phyloP scores from a whole-genome alignment of 2,329 filamentous ascomycete species.

The Aspergillus neoniger region DNA sequence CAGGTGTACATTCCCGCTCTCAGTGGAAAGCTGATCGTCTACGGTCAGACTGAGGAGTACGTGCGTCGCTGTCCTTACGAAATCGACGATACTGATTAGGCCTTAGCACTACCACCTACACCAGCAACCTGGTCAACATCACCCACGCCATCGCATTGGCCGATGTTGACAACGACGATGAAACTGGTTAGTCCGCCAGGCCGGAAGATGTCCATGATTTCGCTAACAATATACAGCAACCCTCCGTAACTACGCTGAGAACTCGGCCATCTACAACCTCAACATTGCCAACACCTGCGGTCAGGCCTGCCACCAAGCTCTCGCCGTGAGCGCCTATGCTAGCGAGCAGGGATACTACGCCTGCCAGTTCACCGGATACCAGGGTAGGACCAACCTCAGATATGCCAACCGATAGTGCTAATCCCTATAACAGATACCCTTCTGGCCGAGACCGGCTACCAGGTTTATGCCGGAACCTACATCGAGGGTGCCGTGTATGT shows the following conservation, averaged over 20 bases:
- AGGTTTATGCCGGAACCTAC: constrained; percentile 58
- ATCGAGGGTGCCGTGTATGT: constrained; percentile 56
- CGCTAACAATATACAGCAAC: neutral
- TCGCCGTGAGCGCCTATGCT: constrained; percentile 56
- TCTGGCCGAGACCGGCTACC: constrained; percentile 52
- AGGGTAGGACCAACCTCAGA: constrained; percentile 36
- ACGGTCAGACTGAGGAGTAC: constrained; percentile 57
- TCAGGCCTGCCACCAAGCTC: constrained; percentile 22
- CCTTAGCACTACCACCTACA: constrained; percentile 50
- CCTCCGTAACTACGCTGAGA: constrained; percentile 7
- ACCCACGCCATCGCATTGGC: constrained; percentile 30
- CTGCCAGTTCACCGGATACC: constrained; percentile 56
- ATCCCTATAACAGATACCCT: constrained; percentile 47
- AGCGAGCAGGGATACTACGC: constrained; percentile 60
- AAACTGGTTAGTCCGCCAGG: constrained; percentile 18
- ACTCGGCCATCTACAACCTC: constrained; percentile 22
- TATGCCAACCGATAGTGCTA: neutral
- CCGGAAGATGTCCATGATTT: neutral
- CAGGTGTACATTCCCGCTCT: constrained; percentile 58
- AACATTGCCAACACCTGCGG: constrained; percentile 23
- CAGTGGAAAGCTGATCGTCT: constrained; percentile 55
- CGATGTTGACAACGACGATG: constrained; percentile 22
- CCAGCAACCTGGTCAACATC: constrained; percentile 60
- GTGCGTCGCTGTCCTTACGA: neutral
- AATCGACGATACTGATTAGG: constrained; percentile 20